Conservation (phyloP, 2,329 filamentous ascomycete species). For the Cylindrodendrum hubeiense region DNA sequence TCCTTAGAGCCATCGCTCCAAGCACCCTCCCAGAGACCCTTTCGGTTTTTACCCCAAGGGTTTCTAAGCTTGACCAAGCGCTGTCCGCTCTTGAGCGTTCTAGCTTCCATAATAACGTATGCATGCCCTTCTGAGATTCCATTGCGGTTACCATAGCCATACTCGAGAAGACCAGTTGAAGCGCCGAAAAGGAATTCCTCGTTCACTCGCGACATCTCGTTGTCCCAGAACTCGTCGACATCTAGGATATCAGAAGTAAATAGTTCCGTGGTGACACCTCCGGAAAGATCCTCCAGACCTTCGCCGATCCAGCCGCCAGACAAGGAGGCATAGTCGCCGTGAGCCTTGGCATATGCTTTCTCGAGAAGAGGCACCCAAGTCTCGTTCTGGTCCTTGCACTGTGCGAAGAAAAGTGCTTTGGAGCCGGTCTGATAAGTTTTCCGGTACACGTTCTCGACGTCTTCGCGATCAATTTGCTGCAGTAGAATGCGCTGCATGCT, state of each 20-base stretch:
- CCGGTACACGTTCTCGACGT: conserved; percentile 78
- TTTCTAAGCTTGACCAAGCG: conserved; percentile 71
- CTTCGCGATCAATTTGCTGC: conserved; percentile 80
- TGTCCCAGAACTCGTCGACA: conserved; percentile 84
- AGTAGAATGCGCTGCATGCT: conserved; percentile 80
- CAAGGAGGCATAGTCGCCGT: conserved; percentile 81
- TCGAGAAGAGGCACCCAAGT: conserved; percentile 86
- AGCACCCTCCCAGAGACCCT: conserved; percentile 70
- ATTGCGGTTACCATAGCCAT: conserved; percentile 70
- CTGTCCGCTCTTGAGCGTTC: conserved; percentile 63
- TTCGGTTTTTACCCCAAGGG: conserved; percentile 70
- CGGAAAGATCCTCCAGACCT: conserved; percentile 70
- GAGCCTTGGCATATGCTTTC: conserved; percentile 87
- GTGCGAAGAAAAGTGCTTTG: conserved; percentile 82
- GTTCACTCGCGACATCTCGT: conserved; percentile 85
- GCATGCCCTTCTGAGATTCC: conserved; percentile 71
- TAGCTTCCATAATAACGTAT: conserved; percentile 71
- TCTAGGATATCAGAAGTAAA: conserved; percentile 80
- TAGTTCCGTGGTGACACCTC: conserved; percentile 78
- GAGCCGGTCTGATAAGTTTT: conserved; percentile 81
- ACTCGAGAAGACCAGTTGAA: conserved; percentile 72
- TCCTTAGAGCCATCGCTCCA: conserved; percentile 73
- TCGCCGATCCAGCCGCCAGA: conserved; percentile 78
- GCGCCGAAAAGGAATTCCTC: conserved; percentile 84
- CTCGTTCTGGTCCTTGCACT: conserved; percentile 81